phyloP scores from a whole-genome alignment of 441 rosid species.

The Sinapis alba region DNA sequence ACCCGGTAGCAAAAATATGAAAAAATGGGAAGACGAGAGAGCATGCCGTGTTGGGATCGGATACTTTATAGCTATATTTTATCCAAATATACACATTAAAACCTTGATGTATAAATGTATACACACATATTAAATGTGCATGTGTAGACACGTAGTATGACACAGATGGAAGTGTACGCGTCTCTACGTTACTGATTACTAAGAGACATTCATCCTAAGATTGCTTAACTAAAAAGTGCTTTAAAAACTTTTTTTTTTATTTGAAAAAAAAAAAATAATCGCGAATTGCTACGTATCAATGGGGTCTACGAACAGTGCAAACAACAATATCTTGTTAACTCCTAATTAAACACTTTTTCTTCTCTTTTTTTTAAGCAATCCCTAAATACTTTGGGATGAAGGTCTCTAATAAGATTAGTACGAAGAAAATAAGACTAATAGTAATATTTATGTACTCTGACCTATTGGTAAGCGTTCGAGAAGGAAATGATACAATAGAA shows the following conservation, averaged over 20 bases:
- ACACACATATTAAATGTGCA: constrained; percentile 23
- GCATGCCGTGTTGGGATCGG: constrained; percentile 42
- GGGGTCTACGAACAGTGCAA: too few relatives aligned
- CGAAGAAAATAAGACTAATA: constrained; percentile 15
- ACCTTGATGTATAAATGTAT: not conserved
- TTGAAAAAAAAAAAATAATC: too few relatives aligned
- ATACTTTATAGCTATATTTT: constrained; percentile 11
- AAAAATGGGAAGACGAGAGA: not conserved
- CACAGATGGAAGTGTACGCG: constrained; percentile 14
- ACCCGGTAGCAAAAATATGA: not conserved
- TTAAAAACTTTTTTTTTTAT: too few relatives aligned
- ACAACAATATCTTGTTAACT: too few relatives aligned
- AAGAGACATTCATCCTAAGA: too few relatives aligned
- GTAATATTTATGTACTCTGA: constrained; percentile 13
- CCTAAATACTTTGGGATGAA: too few relatives aligned
- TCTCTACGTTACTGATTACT: constrained; percentile 26
- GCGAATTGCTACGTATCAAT: too few relatives aligned
- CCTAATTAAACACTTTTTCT: too few relatives aligned
- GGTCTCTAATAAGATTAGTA: constrained; percentile 26
- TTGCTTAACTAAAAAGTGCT: too few relatives aligned
- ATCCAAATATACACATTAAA: not conserved
- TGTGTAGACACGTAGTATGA: constrained; percentile 30
- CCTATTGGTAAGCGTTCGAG: not conserved
- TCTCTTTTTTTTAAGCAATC: too few relatives aligned
- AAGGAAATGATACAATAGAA: not conserved